Conservation (phyloP, 345 rosid species). For the Salix purpurea region DNA sequence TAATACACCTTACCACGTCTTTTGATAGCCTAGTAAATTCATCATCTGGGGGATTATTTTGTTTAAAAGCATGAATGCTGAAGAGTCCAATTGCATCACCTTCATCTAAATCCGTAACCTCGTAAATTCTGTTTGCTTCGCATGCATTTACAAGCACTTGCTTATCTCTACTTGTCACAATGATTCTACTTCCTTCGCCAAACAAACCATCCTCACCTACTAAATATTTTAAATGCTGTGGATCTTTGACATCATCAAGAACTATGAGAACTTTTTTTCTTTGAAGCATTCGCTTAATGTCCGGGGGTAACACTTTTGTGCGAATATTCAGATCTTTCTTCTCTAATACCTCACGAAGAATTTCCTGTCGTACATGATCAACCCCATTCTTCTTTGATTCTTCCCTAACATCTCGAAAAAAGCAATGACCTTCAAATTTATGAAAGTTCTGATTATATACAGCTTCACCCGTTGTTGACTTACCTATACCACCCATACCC, state of each 20-base stretch:
- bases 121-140: background rate
- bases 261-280: background rate
- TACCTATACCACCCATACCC: constrained; percentile 10
- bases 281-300: background rate
- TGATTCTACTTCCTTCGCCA: background rate
- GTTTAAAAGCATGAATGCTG: constrained; percentile 2
- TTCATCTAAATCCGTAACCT: background rate
- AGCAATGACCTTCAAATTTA: background rate
- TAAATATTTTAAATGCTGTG: background rate
- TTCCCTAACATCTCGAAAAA: background rate
- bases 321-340: background rate
- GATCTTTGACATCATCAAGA: background rate
- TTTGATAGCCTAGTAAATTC: background rate
- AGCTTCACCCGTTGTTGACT: background rate
- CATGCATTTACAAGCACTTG: background rate
- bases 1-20: background rate
- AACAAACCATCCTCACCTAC: background rate
- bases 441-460: background rate
- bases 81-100: background rate
- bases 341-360: background rate
- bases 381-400: background rate
- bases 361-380: background rate
- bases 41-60: background rate
- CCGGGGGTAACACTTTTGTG: too few relatives aligned
- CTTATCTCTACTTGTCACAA: background rate